Base-by-base conservation (phyloP, 352 stramenopile genomes). In the Globisporangium mamillatum region DNA sequence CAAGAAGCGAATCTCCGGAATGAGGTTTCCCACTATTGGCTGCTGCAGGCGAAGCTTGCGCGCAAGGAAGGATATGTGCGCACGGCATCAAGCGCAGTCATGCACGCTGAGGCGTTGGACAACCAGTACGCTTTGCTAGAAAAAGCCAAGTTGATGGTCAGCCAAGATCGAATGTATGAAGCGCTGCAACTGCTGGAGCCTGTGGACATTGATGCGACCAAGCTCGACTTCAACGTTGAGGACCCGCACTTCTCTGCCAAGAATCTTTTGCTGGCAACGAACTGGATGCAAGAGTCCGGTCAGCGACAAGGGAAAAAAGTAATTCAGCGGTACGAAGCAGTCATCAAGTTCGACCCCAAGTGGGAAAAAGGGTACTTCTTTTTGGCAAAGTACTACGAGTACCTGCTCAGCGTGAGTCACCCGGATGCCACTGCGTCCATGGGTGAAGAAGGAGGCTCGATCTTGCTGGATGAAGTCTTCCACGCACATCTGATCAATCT, bases 241-340 rank as follows among this genome's bases (percentile, higher is more conserved):
- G 85, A 96, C 38, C 74, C 75, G 27, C 83, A 88, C 46, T 87
- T 88, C 41, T 86, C 78, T 72, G 92, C 92, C 38, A 96, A 96
- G 34, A 93, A 88, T 34, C 74, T 99, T 24, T 81, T 99, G 6
- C 81, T 98, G 46, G 87, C 95, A 10, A 99, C 97, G 0, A 96
- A 98, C 62, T 99, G 96, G 95, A 98, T 98, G 82, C 93, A 98
- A 71, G 92, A 97, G 63, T 97, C 87, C 22, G 95, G 96, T 0
- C 82, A 99, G 66, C 94, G 97, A 61, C 94, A 98, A 77, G 94
- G 91, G 4, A 86, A 87, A 60, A 96, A 98, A 74, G 93, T 99
- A 25, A 92, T 98, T 16, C 78, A 96, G 63, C 81, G 97, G 38
- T 99, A 99, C 73, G 75, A 97, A 77, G 90, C 97, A 27, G 93